Conservation (phyloP, 805 yeast genomes). For the Trichomonascus vanleenenianus region DNA sequence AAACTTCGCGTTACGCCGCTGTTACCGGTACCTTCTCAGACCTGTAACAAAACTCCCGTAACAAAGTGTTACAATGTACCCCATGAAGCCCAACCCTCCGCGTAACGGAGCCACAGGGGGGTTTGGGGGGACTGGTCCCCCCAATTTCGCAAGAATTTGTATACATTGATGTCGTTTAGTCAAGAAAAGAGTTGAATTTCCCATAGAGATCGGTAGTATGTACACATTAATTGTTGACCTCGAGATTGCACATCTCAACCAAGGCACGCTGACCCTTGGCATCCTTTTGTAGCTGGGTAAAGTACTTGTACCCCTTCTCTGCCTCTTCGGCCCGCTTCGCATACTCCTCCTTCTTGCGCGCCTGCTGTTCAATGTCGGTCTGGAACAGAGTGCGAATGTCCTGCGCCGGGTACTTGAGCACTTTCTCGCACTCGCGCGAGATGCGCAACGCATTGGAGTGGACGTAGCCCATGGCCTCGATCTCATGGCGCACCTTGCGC, state of each 20-base stretch:
- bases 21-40: too few relatives aligned
- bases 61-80: too few relatives aligned
- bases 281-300: slow-evolving; percentile 41
- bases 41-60: too few relatives aligned
- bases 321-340: slow-evolving; percentile 47
- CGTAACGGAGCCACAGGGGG: too few relatives aligned
- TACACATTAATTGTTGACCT: neutral
- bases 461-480: slow-evolving; percentile 65
- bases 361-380: slow-evolving; percentile 52
- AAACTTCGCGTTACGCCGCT: too few relatives aligned
- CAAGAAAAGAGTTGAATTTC: too few relatives aligned
- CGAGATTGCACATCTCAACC: slow-evolving; percentile 31
- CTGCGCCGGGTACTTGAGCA: slow-evolving; percentile 70
- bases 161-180: too few relatives aligned
- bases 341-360: slow-evolving; percentile 48
- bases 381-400: slow-evolving; percentile 72
- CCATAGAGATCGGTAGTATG: too few relatives aligned
- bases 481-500: slow-evolving; percentile 53
- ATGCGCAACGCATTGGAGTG: slow-evolving; percentile 72
- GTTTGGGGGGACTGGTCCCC: too few relatives aligned
- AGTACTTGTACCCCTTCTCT: slow-evolving; percentile 48
- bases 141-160: too few relatives aligned
- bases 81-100: too few relatives aligned
- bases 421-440: slow-evolving; percentile 73
- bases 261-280: slow-evolving; percentile 36